A percentile compares a stretch with the other conserved stretches of the same genome.
phyloP scores from a whole-genome alignment of 768 basidiomycete species.

The Phlebiopsis flavidoalba region DNA sequence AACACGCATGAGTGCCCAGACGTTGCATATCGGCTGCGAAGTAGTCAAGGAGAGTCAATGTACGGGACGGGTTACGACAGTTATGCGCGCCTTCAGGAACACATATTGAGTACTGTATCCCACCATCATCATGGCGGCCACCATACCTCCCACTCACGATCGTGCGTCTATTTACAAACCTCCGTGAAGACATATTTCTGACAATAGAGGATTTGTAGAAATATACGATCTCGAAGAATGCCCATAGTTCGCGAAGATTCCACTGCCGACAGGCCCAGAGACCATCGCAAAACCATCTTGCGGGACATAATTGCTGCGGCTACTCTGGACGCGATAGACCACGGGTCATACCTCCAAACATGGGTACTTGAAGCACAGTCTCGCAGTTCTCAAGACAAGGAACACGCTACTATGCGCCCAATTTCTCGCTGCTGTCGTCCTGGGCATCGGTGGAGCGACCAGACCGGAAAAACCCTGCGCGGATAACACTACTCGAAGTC shows the following conservation, averaged over 20 bases:
- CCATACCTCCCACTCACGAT: neutral
- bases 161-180: neutral
- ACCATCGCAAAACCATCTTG: neutral
- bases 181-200: neutral
- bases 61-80: neutral
- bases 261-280: neutral
- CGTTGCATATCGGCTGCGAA: neutral
- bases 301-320: slow-evolving; percentile 42
- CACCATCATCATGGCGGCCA: neutral
- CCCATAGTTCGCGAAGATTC: neutral
- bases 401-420: slow-evolving; percentile 50
- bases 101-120: neutral
- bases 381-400: slow-evolving; percentile 32
- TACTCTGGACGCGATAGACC: slow-evolving; percentile 44
- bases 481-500: slow-evolving; percentile 51
- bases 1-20: neutral
- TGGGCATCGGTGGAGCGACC: slow-evolving; percentile 33
- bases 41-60: neutral
- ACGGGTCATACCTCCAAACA: slow-evolving; percentile 37
- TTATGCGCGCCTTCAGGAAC: neutral
- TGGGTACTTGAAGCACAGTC: slow-evolving; percentile 31
- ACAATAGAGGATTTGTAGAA: neutral
- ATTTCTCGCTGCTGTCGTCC: slow-evolving; percentile 38
- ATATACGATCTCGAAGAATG: neutral
- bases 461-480: slow-evolving; percentile 12